Evolutionary conservation across 352 stramenopile species (phyloP).

Genomic region (Globisporangium ultimum): DNA sequence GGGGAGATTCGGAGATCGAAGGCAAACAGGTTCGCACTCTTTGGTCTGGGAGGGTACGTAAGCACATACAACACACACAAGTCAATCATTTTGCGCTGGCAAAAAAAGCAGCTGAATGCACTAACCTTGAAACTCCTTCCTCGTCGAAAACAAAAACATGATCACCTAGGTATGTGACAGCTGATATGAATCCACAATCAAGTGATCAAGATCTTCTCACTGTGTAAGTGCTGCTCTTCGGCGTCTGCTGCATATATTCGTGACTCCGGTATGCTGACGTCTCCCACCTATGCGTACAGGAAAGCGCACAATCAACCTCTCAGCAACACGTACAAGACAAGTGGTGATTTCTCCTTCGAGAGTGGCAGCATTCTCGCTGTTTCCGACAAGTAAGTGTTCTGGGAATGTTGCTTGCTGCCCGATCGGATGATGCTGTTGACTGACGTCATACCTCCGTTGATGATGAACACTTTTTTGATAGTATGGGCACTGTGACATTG

Average conservation of each 20-base stretch:
- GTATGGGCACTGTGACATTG: slow-evolving; percentile 48
- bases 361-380: slow-evolving; percentile 49
- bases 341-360: slow-evolving; percentile 63
- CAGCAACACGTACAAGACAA: slow-evolving; percentile 62
- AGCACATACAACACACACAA: background rate
- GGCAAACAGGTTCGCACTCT: slow-evolving; percentile 45
- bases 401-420: background rate
- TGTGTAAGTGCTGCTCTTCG: background rate
- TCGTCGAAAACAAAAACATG: too few relatives aligned
- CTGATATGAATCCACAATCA: slow-evolving; percentile 21
- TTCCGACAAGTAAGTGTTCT: slow-evolving; percentile 61
- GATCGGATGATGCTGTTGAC: background rate
- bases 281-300: background rate
- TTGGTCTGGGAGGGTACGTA: slow-evolving; percentile 59
- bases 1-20: slow-evolving; percentile 61
- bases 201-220: slow-evolving; percentile 27
- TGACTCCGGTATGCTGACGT: too few relatives aligned
- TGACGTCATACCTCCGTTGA: background rate
- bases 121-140: too few relatives aligned
- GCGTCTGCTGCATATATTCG: too few relatives aligned
- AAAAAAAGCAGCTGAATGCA: too few relatives aligned
- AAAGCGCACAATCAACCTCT: slow-evolving; percentile 8
- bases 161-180: slow-evolving; percentile 30
- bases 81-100: slow-evolving; percentile 4
- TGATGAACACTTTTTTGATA: slow-evolving; percentile 13